phyloP scores from a whole-genome alignment of 352 stramenopile species.

The Phytopythium mirpurense region DNA sequence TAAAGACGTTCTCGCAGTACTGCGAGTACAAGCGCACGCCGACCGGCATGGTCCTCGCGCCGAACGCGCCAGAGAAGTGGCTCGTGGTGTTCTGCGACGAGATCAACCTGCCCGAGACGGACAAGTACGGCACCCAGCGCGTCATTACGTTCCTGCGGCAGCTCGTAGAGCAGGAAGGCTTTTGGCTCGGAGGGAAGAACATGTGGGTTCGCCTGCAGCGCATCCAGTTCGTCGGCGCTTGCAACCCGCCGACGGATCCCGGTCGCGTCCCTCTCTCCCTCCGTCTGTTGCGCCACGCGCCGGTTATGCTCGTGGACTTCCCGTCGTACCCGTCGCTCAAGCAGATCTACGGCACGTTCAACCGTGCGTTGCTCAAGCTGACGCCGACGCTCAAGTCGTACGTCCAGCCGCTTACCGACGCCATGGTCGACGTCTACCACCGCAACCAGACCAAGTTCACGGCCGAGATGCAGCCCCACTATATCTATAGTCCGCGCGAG shows the following conservation, averaged over 20 bases:
- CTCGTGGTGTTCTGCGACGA: conserved; percentile 99
- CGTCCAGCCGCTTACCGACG: conserved; percentile 95
- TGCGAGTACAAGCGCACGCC: conserved; percentile 98
- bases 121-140: conserved; percentile 98
- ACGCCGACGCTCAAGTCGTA: conserved; percentile 97
- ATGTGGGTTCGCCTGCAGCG: conserved; percentile 90
- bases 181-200: conserved; percentile 85
- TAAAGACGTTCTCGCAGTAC: conserved; percentile 99
- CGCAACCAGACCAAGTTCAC: conserved; percentile 96
- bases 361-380: conserved; percentile 97
- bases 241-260: conserved; percentile 99
- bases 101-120: conserved; percentile 98
- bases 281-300: conserved; percentile 97
- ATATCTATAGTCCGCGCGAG: conserved; percentile 99
- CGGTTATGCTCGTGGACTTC: conserved; percentile 99
- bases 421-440: conserved; percentile 99
- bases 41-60: conserved; percentile 95
- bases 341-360: conserved; percentile 99
- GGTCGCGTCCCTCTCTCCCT: conserved; percentile 96
- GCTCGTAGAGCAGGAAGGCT: conserved; percentile 95
- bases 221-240: conserved; percentile 97
- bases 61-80: conserved; percentile 94
- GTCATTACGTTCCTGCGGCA: conserved; percentile 99
- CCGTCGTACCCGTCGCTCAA: conserved; percentile 94
- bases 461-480: conserved; percentile 94